Evolutionary conservation across 2,329 filamentous ascomycete genomes (phyloP), one percentile per base, ranked within the genome.

Genomic region (Helotiales sp.): DNA sequence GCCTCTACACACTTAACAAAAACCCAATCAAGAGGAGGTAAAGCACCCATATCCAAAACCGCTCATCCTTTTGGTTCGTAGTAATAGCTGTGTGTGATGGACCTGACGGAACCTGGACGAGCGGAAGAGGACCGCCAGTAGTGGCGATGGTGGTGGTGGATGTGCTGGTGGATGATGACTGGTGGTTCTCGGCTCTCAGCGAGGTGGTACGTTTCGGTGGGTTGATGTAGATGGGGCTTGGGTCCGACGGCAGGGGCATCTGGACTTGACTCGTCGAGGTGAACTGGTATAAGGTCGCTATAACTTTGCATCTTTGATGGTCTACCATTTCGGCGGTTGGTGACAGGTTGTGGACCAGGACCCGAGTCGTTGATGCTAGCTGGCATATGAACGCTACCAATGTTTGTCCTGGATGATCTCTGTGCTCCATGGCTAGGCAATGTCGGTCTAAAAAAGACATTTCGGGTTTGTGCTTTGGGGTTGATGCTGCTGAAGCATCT

Each of bases 71-170:
- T n/a, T n/a, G 44, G 25, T n/a, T n/a, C n/a, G n/a, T n/a, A n/a
- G n/a, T n/a, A n/a, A n/a, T n/a, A n/a, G n/a, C n/a, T n/a, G n/a
- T 60, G 51, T 48, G 54, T 34, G 55, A 55, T 24, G 58, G 55
- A 42, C 47, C 44, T 29, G n/a, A n/a, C n/a, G 46, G 52, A 30
- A 48, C 52, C 38, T 33, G 55, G 38, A 47, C 55, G 54, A 4
- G 55, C 51, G 34, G 63, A 59, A 17, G 54, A 40, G 24, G 61
- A 58, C 25, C 55, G 59, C 82, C 82, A 85, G 74, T 85, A 85
- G 73, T 85, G 82, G 69, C 85, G 82, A 65, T 86, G 81, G 69
- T 85, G 82, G 65, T 86, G 81, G 65, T 86, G 83, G 62, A 79
- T 82, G 69, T 85, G 82, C 57, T 83, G 63, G 65, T 82, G 83